Evolutionary conservation across 805 yeast genomes (phyloP), one percentile per base, ranked within the genome.

Genomic region (Komagataella kurtzmanii): DNA sequence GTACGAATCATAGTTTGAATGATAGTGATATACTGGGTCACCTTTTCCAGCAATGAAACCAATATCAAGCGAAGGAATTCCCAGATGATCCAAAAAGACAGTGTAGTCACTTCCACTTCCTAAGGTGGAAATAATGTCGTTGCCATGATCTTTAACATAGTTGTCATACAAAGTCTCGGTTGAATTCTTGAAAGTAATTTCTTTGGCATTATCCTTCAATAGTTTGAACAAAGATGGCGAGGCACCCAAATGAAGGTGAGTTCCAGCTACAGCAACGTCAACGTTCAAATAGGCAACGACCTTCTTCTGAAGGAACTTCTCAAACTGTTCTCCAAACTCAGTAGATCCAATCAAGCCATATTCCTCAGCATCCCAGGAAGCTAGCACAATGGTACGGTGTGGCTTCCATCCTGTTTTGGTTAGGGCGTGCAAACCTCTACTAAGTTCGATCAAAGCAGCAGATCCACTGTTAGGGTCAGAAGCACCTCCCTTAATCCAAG

Each of bases 361-460:
- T 59, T 82, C 88, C 56, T 81, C 89, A 43, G 87, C 95, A 65
- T 88, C 95, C 89, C 89, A 88, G 24, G 86, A 80, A 0, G 83
- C 83, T 48, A 88, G 70, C 51, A 78, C 72, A 21, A 88, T 81
- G 0, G 89, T 78, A 59, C 93, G 70, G 50, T 76, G 63, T 8
- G 95, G 95, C 59, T 74, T 76, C 90, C 90, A 87, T 7, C 88
- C 88, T 1, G 61, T 55, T 54, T 73, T 67, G 36, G 63, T 54
- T 50, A 85, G 67, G 46, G 70, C 75, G 21, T 79, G 75, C 43
- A 83, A 68, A 1, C 77, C 81, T 49, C 86, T 70, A 6, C 82
- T 81, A 46, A 85, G 65, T 61, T 85, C 91, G 46, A 85, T 63
- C 55, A 83, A 54, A 0, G 73, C 78, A 1, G 89, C 82, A 17